These are phyloP conservation scores for Dicorynia guianensis DNA, from an alignment of 306 rosid genomes.

Conservation along the genomic window DNA sequence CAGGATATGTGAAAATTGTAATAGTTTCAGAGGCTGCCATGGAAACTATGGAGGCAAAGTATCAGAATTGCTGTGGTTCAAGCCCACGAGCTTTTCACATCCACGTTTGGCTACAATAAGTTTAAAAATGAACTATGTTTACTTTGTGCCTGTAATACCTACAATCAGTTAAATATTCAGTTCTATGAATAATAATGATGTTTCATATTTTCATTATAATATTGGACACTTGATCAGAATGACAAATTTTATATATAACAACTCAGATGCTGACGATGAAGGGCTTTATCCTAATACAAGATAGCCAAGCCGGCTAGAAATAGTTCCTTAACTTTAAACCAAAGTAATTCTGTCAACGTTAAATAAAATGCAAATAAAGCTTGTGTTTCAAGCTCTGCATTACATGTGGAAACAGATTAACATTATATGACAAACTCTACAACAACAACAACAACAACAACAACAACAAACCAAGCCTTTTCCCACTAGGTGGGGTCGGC, in stretches of 20 bases:
- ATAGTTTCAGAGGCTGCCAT: constrained; percentile 11
- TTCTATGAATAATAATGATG: background rate
- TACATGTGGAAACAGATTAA: background rate
- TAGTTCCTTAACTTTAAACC: background rate
- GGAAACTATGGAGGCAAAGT: background rate
- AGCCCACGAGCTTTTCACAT: background rate
- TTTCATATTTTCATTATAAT: background rate
- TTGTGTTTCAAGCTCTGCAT: constrained; percentile 6
- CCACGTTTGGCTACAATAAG: constrained; percentile 2
- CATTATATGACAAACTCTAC: constrained; percentile 16
- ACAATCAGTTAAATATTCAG: constrained; percentile 6
- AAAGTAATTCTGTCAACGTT: background rate
- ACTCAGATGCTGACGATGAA: background rate
- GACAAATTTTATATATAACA: constrained; percentile 9
- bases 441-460: no score
- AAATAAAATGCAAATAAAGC: constrained; percentile 10
- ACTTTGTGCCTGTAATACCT: background rate
- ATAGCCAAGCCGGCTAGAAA: background rate
- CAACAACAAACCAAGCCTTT: no score
- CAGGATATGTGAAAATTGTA: constrained; percentile 26
- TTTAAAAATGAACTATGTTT: background rate
- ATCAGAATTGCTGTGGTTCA: background rate
- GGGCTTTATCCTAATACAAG: background rate
- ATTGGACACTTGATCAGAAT: background rate
- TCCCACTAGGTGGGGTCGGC: no score